Percentiles rank a stretch among this genome's conserved stretches.
Conservation (phyloP, 2,329 filamentous ascomycete genomes). For the Penicillium paneum region DNA sequence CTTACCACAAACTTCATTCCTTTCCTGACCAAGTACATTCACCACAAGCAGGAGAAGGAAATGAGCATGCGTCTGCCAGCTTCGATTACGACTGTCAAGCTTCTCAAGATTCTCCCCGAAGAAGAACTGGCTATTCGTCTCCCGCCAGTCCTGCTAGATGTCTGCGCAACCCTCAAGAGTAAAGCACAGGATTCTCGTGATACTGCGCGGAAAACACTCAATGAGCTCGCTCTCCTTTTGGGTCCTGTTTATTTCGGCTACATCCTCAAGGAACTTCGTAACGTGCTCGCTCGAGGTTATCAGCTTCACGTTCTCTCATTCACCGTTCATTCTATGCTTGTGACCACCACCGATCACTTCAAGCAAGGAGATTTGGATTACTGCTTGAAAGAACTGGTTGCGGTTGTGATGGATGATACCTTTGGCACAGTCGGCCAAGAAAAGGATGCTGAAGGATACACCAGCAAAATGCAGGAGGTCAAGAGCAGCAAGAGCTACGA, state of each 20-base stretch:
- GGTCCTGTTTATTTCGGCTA: constrained; percentile 84
- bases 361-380: constrained; percentile 84
- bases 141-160: constrained; percentile 81
- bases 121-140: constrained; percentile 70
- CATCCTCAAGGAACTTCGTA: constrained; percentile 84
- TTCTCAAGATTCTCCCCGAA: constrained; percentile 74
- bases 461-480: constrained; percentile 93
- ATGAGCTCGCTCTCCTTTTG: constrained; percentile 75
- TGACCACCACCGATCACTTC: constrained; percentile 69
- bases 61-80: constrained; percentile 91
- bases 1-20: constrained; percentile 74
- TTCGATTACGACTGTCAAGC: constrained; percentile 81
- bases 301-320: constrained; percentile 94
- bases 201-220: constrained; percentile 81
- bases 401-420: constrained; percentile 93
- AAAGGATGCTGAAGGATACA: constrained; percentile 95
- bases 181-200: constrained; percentile 85
- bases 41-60: constrained; percentile 90
- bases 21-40: constrained; percentile 75
- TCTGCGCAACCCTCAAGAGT: constrained; percentile 88
- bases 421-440: constrained; percentile 91
- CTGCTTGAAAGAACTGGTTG: constrained; percentile 72
- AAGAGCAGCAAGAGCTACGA: constrained; percentile 98
- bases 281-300: constrained; percentile 78
- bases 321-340: constrained; percentile 86